A percentile compares a stretch with the other conserved stretches of the same genome.
Evolutionary conservation across 2,329 filamentous ascomycete species (phyloP).

Genomic region (Pezicula radicicola): DNA sequence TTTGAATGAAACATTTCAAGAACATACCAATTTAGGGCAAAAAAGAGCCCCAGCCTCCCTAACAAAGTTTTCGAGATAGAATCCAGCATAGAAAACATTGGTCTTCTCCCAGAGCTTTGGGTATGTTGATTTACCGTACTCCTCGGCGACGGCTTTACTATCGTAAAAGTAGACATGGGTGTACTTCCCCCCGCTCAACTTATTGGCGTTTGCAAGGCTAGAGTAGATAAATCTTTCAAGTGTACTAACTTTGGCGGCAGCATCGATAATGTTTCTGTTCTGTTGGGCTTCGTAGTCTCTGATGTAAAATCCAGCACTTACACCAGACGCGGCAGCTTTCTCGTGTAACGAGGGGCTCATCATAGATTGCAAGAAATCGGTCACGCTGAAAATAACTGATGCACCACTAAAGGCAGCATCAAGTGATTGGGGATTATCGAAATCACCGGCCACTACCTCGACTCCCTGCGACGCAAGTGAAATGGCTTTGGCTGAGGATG

Average conservation of each 20-base stretch:
- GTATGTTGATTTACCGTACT: constrained; percentile 25
- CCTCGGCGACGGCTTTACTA: constrained; percentile 32
- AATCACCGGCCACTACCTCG: constrained; percentile 34
- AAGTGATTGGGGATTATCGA: constrained; percentile 24
- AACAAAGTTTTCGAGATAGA: constrained; percentile 11
- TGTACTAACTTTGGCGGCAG: constrained; percentile 26
- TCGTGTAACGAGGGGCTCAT: constrained; percentile 3
- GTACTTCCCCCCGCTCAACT: constrained; percentile 39
- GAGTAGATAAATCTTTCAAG: constrained; percentile 39
- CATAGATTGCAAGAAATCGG: constrained; percentile 12
- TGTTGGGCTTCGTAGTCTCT: constrained; percentile 30
- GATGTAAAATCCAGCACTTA: not conserved
- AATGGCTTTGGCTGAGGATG: constrained; percentile 35
- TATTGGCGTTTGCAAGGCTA: constrained; percentile 31
- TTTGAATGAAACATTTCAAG: not conserved
- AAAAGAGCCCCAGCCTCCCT: not conserved
- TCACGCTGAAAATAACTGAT: constrained; percentile 5
- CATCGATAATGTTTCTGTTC: constrained; percentile 31
- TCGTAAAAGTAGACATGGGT: constrained; percentile 37
- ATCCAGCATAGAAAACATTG: constrained; percentile 29
- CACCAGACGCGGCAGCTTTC: not conserved
- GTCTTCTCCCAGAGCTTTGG: constrained; percentile 24
- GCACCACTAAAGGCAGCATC: constrained; percentile 8
- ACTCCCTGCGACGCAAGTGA: constrained; percentile 36
- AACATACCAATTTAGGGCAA: constrained; percentile 3